Conservation (phyloP, 805 yeast species). For the Lachancea fermentati region DNA sequence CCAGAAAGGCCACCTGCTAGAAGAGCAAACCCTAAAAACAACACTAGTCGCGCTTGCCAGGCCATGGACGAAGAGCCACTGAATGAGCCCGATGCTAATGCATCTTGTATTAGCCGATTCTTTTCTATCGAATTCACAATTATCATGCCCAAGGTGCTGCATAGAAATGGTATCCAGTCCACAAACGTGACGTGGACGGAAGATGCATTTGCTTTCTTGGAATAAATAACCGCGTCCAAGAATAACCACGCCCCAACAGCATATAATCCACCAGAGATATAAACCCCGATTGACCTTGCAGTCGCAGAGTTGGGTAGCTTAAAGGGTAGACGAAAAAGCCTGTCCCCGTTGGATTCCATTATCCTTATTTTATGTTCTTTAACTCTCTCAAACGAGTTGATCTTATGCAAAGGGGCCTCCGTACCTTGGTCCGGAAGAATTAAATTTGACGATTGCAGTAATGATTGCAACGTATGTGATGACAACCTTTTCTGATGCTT, state of each 20-base stretch:
- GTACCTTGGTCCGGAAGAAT: too few relatives aligned
- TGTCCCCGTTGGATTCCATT: conserved; percentile 38
- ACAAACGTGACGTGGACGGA: conserved; percentile 81
- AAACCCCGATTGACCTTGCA: conserved; percentile 68
- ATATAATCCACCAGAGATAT: conserved; percentile 68
- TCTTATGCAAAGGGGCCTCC: too few relatives aligned
- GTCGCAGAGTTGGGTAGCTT: conserved; percentile 65
- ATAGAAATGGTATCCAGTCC: conserved; percentile 93
- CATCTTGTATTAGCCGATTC: conserved; percentile 35
- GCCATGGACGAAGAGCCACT: conserved; percentile 49
- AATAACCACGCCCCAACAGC: conserved; percentile 87
- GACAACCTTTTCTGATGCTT: too few relatives aligned
- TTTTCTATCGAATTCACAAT: conserved; percentile 50
- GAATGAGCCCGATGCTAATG: conserved; percentile 29
- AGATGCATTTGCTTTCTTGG: conserved; percentile 80
- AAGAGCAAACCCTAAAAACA: conserved; percentile 87
- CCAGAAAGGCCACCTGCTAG: conserved; percentile 95
- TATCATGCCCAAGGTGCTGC: conserved; percentile 85
- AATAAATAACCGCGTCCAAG: conserved; percentile 82
- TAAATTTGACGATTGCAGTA: too few relatives aligned
- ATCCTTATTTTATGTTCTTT: too few relatives aligned
- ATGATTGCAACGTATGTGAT: too few relatives aligned
- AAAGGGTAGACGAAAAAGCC: conserved; percentile 63
- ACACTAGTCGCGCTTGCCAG: conserved; percentile 89
- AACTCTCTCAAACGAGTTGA: too few relatives aligned